Evolutionary conservation across 2,329 filamentous ascomycete species (phyloP).

Genomic region (Ophiosphaerella korrae): DNA sequence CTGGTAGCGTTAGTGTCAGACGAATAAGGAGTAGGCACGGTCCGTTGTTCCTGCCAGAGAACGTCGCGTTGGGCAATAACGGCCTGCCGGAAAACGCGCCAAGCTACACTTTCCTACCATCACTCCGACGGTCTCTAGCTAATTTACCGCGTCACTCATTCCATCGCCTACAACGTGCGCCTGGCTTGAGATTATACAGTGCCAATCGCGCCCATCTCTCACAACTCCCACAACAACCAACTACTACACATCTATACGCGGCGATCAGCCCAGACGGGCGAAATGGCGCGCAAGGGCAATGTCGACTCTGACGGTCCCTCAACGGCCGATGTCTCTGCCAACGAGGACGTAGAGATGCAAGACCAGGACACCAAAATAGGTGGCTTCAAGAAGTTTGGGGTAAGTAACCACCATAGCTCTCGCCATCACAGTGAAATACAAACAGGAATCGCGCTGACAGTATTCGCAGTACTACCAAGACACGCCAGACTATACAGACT

Average conservation of each 20-base stretch:
- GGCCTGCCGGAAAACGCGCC: constrained; percentile 1
- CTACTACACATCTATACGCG: constrained; percentile 23
- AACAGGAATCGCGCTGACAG: constrained; percentile 29
- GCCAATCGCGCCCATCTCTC: constrained; percentile 6
- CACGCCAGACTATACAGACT: constrained; percentile 69
- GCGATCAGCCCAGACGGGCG: constrained; percentile 43
- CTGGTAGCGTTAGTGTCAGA: neutral
- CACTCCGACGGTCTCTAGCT: constrained; percentile 4
- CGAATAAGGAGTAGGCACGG: constrained; percentile 1
- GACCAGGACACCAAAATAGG: constrained; percentile 39
- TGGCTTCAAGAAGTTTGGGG: constrained; percentile 44
- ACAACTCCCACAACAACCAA: constrained; percentile 5
- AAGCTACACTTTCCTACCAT: neutral
- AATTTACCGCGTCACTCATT: constrained; percentile 26
- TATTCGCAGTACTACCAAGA: constrained; percentile 57
- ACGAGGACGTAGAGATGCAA: constrained; percentile 47
- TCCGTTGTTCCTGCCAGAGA: neutral
- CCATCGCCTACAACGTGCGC: constrained; percentile 19
- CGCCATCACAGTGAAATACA: neutral
- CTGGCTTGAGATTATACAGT: constrained; percentile 5
- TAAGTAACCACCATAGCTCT: constrained; percentile 17
- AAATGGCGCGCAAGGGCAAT: constrained; percentile 48
- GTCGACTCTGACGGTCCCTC: constrained; percentile 43
- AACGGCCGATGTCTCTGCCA: constrained; percentile 44
- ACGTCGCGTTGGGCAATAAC: constrained; percentile 4